phyloP scores from a whole-genome alignment of 148 eudicot species.

The Persicaria maculosa region DNA sequence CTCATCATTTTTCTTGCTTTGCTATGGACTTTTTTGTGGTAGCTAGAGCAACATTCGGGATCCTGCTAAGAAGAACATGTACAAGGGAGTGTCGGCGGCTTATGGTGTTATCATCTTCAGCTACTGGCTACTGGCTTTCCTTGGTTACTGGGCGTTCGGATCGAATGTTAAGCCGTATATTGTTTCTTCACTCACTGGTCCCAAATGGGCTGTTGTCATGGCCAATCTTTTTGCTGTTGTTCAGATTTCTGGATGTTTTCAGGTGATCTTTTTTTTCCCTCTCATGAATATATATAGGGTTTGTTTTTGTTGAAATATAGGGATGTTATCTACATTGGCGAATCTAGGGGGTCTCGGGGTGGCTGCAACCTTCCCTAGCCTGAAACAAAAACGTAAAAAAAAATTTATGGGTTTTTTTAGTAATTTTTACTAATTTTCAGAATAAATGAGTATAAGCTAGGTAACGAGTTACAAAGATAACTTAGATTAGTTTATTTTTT shows the following conservation, averaged over 20 bases:
- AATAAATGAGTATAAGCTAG: no score
- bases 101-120: slow-evolving; percentile 29
- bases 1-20: background rate
- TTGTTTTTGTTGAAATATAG: no score
- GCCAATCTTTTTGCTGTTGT: slow-evolving; percentile 38
- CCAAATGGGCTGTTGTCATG: slow-evolving; percentile 34
- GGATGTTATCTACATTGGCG: no score
- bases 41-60: slow-evolving; percentile 30
- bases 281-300: background rate
- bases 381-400: no score
- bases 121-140: slow-evolving; percentile 41
- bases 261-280: slow-evolving; percentile 18
- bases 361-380: no score
- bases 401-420: no score
- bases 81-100: slow-evolving; percentile 40
- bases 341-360: no score
- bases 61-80: slow-evolving; percentile 40
- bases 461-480: no score
- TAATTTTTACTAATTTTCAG: no score
- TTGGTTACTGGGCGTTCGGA: slow-evolving; percentile 44
- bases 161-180: slow-evolving; percentile 34
- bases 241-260: slow-evolving; percentile 45
- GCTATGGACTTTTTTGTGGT: background rate
- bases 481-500: no score
- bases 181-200: slow-evolving; percentile 33